Evolutionary conservation across 1,284 basidiomycete species (phyloP), one percentile per base, ranked within the genome.

Genomic region (Rhizoctonia solani): DNA sequence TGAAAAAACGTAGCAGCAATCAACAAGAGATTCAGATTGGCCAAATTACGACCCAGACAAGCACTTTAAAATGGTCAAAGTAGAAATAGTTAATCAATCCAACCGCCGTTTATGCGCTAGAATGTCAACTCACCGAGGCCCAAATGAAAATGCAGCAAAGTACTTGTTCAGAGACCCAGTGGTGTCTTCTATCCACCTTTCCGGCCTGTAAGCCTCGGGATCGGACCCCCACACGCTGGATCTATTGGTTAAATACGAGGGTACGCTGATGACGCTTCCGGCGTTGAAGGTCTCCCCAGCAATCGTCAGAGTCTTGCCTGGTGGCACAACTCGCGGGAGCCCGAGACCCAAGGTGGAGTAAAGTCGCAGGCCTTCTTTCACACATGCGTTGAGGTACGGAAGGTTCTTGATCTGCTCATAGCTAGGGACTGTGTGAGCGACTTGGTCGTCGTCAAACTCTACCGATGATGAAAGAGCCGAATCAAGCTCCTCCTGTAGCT

Each of bases 1-100:
- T 87, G 82, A 71, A 90, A 77, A 69, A 93, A 82, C 0, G 89
- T 89, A 14, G 87, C 81, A 63, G 91, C 77, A 72, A 93, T 11
- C 4, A 34, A 4, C 11, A 34, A 34, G 11, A 34, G 32, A 4
- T 34, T 4, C 32, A 34, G 4, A 4, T 4, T 34, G 32, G 32
- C 32, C 32, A 34, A 34, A 34, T 34, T 34, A 4, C 32, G 32
- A 4, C 32, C 32, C 4, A 34, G 32, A 11, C 32, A 34, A 4
- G 32, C 32, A 4, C 32, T 34, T n/a, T n/a, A n/a, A n/a, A 11
- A 34, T 4, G 11, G 32, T 4, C 4, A 11, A 34, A 11, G 4
- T 34, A 34, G 32, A 34, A n/a, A n/a, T n/a, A n/a, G n/a, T n/a
- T n/a, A n/a, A n/a, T n/a, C n/a, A 4, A 11, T 11, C 4, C 32